Evolutionary conservation across 2,329 filamentous ascomycete species (phyloP), one percentile per base, ranked within the genome.

Genomic region (Drechslerella stenobrocha): DNA sequence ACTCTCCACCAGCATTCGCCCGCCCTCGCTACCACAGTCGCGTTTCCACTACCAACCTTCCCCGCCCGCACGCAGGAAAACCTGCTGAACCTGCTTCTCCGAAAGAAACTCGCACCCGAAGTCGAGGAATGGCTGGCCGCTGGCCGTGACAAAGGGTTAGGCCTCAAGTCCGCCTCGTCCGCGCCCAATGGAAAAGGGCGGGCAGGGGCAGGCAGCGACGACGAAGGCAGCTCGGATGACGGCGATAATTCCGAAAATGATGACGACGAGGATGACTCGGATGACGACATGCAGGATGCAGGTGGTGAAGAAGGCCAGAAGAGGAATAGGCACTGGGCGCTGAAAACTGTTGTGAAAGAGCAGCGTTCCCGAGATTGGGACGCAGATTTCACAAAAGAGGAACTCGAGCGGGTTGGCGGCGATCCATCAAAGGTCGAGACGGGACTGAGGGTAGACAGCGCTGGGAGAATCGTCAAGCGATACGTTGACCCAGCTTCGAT

Each of bases 121-220:
- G 80, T 82, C 2, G 80, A 84, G 70, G 81, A 82, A 46, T 84
- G 82, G 83, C 78, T 84, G 6, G 77, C 79, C n/a, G 76, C 78
- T 3, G 79, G 78, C 2, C 77, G 77, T 47, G 73, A 71, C 23
- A 70, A 70, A 7, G 74, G 66, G 23, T 20, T 61, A 13, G 57
- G 51, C 6, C 37, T 69, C 6, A 64, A 52, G 37, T 30, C 40
- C 11, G 51, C 32, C 7, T 48, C 34, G 26, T 24, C 20, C 3
- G 23, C 35, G 18, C 22, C 50, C 3, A 53, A 53, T 24, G 46
- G 37, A 5, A 59, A 60, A 46, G 53, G 11, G 34, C 48, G 46
- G 22, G 15, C 28, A 20, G 3, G 22, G 24, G 20, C 44, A 51
- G 45, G n/a, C 6, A 52, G 50, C 42, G 48, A 58, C 8, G 52